Evolutionary conservation across 495 filamentous ascomycete species (phyloP).

Genomic region (Hypoxylon rickii): DNA sequence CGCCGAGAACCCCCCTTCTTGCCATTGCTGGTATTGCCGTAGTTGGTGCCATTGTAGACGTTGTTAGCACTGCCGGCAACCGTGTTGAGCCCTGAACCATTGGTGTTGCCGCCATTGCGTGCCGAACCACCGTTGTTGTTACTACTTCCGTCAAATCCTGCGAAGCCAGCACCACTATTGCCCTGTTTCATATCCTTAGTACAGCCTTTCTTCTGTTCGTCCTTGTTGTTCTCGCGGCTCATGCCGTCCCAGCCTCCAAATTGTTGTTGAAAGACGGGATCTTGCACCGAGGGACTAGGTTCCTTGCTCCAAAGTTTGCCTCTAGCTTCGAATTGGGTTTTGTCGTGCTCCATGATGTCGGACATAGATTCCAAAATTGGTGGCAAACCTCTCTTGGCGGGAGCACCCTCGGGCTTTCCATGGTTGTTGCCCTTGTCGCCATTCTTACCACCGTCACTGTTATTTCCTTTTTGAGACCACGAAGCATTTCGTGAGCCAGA

Average conservation of each 20-base stretch:
- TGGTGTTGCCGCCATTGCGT: not conserved
- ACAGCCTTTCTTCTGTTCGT: no score
- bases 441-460: not conserved
- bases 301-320: not conserved
- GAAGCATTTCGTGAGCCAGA: conserved; percentile 2
- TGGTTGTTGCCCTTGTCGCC: not conserved
- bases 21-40: not conserved
- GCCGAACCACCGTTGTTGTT: not conserved
- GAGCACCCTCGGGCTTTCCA: no score
- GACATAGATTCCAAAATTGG: not conserved
- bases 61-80: conserved; percentile 10
- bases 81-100: not conserved
- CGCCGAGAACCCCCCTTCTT: not conserved
- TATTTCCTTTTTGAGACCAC: not conserved
- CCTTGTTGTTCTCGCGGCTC: conserved; percentile 7
- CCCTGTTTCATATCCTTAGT: no score
- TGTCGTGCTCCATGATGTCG: conserved; percentile 3
- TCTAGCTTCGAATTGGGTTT: not conserved
- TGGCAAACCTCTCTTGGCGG: no score
- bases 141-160: not conserved
- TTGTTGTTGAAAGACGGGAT: no score
- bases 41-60: conserved; percentile 14
- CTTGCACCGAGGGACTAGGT: not conserved
- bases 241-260: not conserved
- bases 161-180: no score